Percentiles rank a stretch among this genome's conserved stretches.
Evolutionary conservation across 257 asterid genomes (phyloP).

Genomic region (Ophiorrhiza pumila): DNA sequence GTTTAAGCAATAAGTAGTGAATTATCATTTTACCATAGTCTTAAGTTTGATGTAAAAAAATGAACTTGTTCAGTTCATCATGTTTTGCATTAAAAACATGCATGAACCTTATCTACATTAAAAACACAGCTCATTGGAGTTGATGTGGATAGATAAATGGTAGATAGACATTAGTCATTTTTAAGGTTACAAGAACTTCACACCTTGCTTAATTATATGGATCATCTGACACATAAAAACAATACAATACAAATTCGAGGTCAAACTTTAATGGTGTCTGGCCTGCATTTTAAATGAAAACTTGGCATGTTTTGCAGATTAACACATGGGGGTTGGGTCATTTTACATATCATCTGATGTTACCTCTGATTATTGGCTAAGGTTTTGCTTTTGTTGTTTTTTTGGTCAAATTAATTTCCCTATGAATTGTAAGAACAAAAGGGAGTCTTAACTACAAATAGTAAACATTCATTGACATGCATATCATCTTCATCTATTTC

Average conservation of each 20-base stretch:
- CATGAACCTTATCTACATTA: constrained; percentile 3
- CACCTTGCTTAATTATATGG: neutral
- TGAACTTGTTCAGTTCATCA: no score
- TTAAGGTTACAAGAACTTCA: neutral
- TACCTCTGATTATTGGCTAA: neutral
- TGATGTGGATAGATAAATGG: neutral
- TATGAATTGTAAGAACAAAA: neutral
- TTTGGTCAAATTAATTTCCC: neutral
- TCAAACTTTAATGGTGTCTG: neutral
- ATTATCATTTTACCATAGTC: no score
- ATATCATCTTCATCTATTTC: no score
- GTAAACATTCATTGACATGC: neutral
- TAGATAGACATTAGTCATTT: neutral
- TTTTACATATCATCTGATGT: neutral
- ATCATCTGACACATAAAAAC: neutral
- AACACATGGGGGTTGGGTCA: neutral
- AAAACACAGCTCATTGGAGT: neutral
- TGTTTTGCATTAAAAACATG: neutral
- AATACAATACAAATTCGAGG: neutral
- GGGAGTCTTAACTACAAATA: neutral
- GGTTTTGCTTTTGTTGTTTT: no score
- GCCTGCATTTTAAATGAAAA: neutral
- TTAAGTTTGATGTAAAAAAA: no score
- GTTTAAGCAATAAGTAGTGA: no score
- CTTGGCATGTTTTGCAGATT: neutral